A percentile compares a stretch with the other conserved stretches of the same genome.
These are phyloP conservation scores for Rachicladosporium sp. DNA, from an alignment of 2,329 filamentous ascomycete genomes.

Conservation along the genomic window DNA sequence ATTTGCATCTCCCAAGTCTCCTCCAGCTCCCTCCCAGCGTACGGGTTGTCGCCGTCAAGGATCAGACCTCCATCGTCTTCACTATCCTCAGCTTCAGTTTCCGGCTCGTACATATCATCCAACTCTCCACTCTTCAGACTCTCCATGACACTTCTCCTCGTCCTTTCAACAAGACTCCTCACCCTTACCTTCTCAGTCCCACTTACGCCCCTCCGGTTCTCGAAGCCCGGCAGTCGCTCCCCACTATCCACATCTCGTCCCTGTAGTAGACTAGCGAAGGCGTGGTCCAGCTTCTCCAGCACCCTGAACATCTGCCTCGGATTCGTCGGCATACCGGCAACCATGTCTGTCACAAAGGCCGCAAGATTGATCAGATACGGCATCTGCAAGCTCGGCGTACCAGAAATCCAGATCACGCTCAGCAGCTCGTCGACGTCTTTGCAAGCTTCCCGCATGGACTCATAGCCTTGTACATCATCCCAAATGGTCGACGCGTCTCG, in stretches of 20 bases:
- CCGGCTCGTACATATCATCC: slow-evolving; percentile 29
- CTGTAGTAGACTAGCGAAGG: slow-evolving; percentile 63
- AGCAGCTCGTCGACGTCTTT: slow-evolving; percentile 62
- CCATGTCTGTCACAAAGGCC: slow-evolving; percentile 57
- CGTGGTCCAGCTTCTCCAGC: slow-evolving; percentile 68
- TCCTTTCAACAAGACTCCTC: slow-evolving; percentile 67
- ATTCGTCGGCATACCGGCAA: slow-evolving; percentile 58
- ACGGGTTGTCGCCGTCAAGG: slow-evolving; percentile 16
- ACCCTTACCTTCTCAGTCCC: slow-evolving; percentile 83
- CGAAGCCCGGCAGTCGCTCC: slow-evolving; percentile 58
- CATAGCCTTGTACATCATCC: slow-evolving; percentile 39
- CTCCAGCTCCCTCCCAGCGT: slow-evolving; percentile 19
- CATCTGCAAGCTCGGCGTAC: slow-evolving; percentile 73
- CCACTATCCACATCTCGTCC: slow-evolving; percentile 55
- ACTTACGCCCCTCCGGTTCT: slow-evolving; percentile 49
- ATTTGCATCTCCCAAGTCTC: slow-evolving; percentile 52
- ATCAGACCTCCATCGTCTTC: slow-evolving; percentile 29
- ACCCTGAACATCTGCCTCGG: slow-evolving; percentile 58
- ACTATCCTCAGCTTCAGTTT: slow-evolving; percentile 24
- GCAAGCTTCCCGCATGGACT: slow-evolving; percentile 56
- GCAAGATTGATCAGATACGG: slow-evolving; percentile 73
- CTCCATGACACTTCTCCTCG: slow-evolving; percentile 57
- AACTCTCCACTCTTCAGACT: slow-evolving; percentile 46
- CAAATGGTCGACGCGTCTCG: slow-evolving; percentile 20
- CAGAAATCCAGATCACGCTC: slow-evolving; percentile 75